Conservation (phyloP, 768 basidiomycete genomes). For the Asterophora lycoperdoides region DNA sequence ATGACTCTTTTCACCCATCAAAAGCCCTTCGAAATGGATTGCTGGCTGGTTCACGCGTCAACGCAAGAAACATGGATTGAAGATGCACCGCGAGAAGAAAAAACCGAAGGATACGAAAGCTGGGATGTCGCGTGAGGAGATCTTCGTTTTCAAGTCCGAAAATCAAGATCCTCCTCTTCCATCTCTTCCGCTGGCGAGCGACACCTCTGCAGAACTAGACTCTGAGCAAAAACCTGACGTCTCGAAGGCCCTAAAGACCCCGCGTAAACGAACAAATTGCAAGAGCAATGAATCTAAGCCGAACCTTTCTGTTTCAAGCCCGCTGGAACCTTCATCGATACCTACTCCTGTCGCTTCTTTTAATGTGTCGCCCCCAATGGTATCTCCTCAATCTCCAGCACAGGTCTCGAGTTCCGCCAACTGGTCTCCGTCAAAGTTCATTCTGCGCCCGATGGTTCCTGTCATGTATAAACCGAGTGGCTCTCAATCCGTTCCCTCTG, state of each 20-base stretch:
- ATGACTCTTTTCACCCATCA: background rate
- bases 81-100: background rate
- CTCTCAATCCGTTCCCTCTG: background rate
- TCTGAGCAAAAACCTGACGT: background rate
- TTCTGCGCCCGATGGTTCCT: conserved; percentile 15
- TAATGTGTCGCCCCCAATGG: background rate
- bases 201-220: background rate
- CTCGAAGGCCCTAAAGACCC: background rate
- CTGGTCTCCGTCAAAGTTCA: conserved; percentile 8
- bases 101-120: background rate
- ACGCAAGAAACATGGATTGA: conserved; percentile 22
- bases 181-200: background rate
- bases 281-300: background rate
- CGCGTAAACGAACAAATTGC: background rate
- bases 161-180: background rate
- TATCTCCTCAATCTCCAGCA: background rate
- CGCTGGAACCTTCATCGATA: background rate
- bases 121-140: conserved; percentile 10
- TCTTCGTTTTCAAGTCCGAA: conserved; percentile 13
- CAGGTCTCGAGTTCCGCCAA: background rate
- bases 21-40: conserved; percentile 33
- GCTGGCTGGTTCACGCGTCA: conserved; percentile 30
- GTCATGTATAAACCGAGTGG: conserved; percentile 6
- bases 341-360: conserved; percentile 5
- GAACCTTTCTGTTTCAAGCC: conserved; percentile 1